phyloP scores from a whole-genome alignment of 305 asterid genomes.

The Solanum hybrid region DNA sequence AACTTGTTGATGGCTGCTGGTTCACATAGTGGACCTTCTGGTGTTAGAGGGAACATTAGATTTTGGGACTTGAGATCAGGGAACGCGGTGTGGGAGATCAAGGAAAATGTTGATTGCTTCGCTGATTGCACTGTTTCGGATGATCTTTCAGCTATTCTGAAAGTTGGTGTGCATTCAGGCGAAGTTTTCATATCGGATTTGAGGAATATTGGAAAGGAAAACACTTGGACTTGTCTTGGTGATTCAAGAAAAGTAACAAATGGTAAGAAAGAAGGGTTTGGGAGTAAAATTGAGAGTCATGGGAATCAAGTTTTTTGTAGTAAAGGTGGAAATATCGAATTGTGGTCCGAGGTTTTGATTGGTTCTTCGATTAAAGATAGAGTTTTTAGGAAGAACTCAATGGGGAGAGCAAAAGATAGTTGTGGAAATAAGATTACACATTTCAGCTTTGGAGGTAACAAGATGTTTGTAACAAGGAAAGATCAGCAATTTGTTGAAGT shows the following conservation, averaged over 20 bases:
- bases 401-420: constrained; percentile 75
- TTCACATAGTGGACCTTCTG: constrained; percentile 81
- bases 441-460: constrained; percentile 73
- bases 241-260: constrained; percentile 40
- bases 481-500: constrained; percentile 73
- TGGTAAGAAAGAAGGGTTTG: constrained; percentile 81
- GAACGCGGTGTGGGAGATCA: constrained; percentile 52
- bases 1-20: constrained; percentile 91
- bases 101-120: constrained; percentile 73
- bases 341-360: constrained; percentile 70
- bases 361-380: constrained; percentile 25
- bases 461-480: constrained; percentile 71
- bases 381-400: constrained; percentile 52
- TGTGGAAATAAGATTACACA: constrained; percentile 44
- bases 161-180: constrained; percentile 76
- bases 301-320: constrained; percentile 76
- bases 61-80: constrained; percentile 86
- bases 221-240: constrained; percentile 62
- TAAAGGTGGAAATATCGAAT: constrained; percentile 57
- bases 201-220: constrained; percentile 37
- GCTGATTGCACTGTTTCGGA: constrained; percentile 64
- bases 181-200: constrained; percentile 61
- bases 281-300: constrained; percentile 55
- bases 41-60: constrained; percentile 63
- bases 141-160: constrained; percentile 41